phyloP scores from a whole-genome alignment of 306 rosid genomes.

The Gillenia trifoliata region DNA sequence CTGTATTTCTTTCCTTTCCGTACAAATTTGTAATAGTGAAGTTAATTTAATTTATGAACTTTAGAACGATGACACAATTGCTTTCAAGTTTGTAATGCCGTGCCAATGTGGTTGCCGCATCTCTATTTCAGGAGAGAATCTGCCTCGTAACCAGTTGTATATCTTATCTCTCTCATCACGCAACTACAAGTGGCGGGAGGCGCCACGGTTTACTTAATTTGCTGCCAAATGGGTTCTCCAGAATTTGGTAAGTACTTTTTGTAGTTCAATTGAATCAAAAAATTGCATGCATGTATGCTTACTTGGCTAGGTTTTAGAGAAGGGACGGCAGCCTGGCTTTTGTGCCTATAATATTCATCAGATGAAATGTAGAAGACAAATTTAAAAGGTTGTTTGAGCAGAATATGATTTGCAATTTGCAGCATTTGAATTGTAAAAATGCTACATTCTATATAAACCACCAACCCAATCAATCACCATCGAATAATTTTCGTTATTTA shows the following conservation, averaged over 20 bases:
- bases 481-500: not conserved
- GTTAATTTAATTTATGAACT: not conserved
- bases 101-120: not conserved
- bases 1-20: not conserved
- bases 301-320: not conserved
- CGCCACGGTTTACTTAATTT: not conserved
- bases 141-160: too few species aligned
- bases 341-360: conserved; percentile 13
- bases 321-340: conserved; percentile 23
- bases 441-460: not conserved
- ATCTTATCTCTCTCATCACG: not conserved
- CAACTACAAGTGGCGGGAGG: not conserved
- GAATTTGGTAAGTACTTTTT: not conserved
- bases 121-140: too few species aligned
- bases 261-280: not conserved
- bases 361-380: not conserved
- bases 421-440: not conserved
- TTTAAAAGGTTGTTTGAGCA: not conserved
- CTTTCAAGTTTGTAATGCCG: not conserved
- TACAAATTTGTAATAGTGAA: conserved; percentile 18
- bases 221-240: not conserved
- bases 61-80: not conserved
- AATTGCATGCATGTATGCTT: not conserved
- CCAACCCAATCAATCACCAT: not conserved
- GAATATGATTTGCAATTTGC: not conserved